A percentile compares a stretch with the other conserved stretches of the same genome.
These are phyloP conservation scores for Pseudogymnoascus sp. DNA, from an alignment of 2,329 filamentous ascomycete species.

Conservation along the genomic window DNA sequence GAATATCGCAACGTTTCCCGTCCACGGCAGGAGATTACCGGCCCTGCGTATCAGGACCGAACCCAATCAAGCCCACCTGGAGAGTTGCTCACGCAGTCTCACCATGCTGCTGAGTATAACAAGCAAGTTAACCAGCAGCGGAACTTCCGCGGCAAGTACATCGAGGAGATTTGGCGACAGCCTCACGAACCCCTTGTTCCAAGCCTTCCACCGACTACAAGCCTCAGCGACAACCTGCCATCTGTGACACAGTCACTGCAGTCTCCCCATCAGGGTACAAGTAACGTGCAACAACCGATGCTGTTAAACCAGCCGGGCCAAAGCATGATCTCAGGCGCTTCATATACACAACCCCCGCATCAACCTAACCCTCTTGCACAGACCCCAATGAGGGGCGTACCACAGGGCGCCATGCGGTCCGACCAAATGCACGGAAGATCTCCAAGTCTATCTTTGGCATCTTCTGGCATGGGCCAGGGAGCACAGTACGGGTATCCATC, in stretches of 20 bases:
- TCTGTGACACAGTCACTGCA: slow-evolving; percentile 48
- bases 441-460: slow-evolving; percentile 49
- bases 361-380: slow-evolving; percentile 64
- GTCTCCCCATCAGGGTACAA: slow-evolving; percentile 49
- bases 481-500: slow-evolving; percentile 53
- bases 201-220: slow-evolving; percentile 28
- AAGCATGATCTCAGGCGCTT: slow-evolving; percentile 40
- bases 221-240: slow-evolving; percentile 37
- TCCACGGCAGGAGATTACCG: slow-evolving; percentile 81
- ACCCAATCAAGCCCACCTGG: slow-evolving; percentile 65
- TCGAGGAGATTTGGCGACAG: slow-evolving; percentile 74
- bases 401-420: slow-evolving; percentile 46
- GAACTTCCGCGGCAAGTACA: slow-evolving; percentile 67
- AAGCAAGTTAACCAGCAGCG: slow-evolving; percentile 74
- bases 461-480: slow-evolving; percentile 43
- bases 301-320: slow-evolving; percentile 35
- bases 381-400: slow-evolving; percentile 63
- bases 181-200: slow-evolving; percentile 67
- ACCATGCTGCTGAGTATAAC: slow-evolving; percentile 86
- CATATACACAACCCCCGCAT: slow-evolving; percentile 65
- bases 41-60: slow-evolving; percentile 79
- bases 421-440: slow-evolving; percentile 61
- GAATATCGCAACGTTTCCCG: slow-evolving; percentile 80
- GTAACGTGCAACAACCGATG: slow-evolving; percentile 46
- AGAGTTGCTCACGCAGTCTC: slow-evolving; percentile 78